Percentiles rank a stretch among this genome's conserved stretches.
Evolutionary conservation across 1,139 yeast species (phyloP).

Genomic region (Pichia inconspicua): DNA sequence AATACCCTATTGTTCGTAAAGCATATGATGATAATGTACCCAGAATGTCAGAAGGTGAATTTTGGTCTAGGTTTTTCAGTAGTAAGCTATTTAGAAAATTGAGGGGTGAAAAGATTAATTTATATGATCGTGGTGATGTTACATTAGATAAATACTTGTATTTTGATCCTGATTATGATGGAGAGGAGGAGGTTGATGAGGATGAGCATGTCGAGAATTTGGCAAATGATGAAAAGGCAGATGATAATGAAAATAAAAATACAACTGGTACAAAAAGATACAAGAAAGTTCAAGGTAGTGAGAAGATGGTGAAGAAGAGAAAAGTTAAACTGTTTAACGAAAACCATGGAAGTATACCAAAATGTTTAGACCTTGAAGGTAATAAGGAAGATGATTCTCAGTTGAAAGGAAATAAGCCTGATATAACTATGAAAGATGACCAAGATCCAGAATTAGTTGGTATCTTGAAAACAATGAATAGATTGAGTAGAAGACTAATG

Average conservation of each 20-base stretch:
- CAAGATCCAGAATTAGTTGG: conserved; percentile 61
- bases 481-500: conserved; percentile 76
- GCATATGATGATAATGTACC: conserved; percentile 93
- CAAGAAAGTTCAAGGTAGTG: conserved; percentile 10
- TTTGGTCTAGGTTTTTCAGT: conserved; percentile 95
- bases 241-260: not conserved
- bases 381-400: conserved; percentile 78
- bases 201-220: conserved; percentile 10
- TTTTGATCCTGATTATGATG: conserved; percentile 43
- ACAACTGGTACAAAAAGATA: conserved; percentile 7
- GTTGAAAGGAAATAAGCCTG: conserved; percentile 73
- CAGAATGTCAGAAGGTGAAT: conserved; percentile 77
- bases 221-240: conserved; percentile 11
- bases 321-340: conserved; percentile 25
- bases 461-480: conserved; percentile 81
- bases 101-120: conserved; percentile 77
- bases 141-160: conserved; percentile 76
- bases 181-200: conserved; percentile 34
- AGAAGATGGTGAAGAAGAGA: conserved; percentile 18
- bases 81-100: conserved; percentile 80
- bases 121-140: conserved; percentile 75
- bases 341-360: conserved; percentile 39
- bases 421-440: conserved; percentile 73
- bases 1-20: conserved; percentile 84
- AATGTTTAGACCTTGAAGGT: conserved; percentile 67